phyloP scores from a whole-genome alignment of 768 basidiomycete species.

The Trametes gibbosa region DNA sequence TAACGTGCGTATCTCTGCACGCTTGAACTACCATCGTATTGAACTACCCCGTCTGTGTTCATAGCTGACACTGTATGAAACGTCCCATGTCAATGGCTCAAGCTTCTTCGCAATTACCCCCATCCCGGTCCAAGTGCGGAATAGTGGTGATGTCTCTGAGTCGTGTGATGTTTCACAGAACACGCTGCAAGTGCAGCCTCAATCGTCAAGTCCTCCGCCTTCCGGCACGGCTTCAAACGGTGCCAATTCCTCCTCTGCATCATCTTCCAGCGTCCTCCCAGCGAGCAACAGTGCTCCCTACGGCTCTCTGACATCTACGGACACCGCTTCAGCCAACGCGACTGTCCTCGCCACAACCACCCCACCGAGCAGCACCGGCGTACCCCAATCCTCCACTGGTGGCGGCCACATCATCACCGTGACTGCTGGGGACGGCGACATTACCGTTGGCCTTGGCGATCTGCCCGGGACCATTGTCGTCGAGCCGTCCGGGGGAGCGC shows the following conservation, averaged over 20 bases:
- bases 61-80: slow-evolving; percentile 48
- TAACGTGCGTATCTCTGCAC: slow-evolving; percentile 34
- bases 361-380: not conserved
- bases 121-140: slow-evolving; percentile 36
- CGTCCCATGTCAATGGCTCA: slow-evolving; percentile 32
- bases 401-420: slow-evolving; percentile 8
- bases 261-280: not conserved
- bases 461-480: slow-evolving; percentile 15
- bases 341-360: not conserved
- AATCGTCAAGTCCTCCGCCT: slow-evolving; percentile 33
- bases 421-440: slow-evolving; percentile 9
- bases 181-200: slow-evolving; percentile 31
- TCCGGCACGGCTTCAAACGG: not conserved
- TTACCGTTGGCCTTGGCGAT: slow-evolving; percentile 7
- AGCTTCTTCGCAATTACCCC: slow-evolving; percentile 41
- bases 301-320: too few species aligned
- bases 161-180: slow-evolving; percentile 26
- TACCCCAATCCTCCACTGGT: not conserved
- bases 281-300: too few species aligned
- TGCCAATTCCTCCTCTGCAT: not conserved
- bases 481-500: slow-evolving; percentile 14
- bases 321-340: not conserved
- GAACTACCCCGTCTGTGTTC: not conserved
- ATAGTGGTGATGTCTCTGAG: slow-evolving; percentile 24
- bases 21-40: not conserved